Percentiles rank a stretch among this genome's conserved stretches.
phyloP scores from a whole-genome alignment of 2,329 filamentous ascomycete species.

The Claviceps africana region DNA sequence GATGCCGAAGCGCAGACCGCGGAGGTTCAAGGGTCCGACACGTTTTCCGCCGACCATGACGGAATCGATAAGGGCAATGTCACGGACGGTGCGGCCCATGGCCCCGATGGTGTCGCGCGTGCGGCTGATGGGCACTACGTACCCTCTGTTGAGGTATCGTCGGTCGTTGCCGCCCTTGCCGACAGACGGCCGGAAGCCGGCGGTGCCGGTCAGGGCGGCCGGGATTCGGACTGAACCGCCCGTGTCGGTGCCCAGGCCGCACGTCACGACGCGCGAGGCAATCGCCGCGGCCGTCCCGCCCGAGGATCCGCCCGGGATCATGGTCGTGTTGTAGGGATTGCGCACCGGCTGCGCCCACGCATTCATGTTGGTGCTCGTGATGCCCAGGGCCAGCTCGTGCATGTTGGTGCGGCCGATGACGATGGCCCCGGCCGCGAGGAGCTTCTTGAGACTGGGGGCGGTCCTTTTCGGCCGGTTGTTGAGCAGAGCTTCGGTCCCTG shows the following conservation, averaged over 20 bases:
- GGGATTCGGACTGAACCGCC: conserved; percentile 10
- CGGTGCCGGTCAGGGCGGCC: conserved; percentile 10
- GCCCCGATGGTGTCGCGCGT: conserved; percentile 54
- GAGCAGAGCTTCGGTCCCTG: conserved; percentile 7
- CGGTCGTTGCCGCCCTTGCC: conserved; percentile 7
- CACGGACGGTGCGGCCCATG: conserved; percentile 50
- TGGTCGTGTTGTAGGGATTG: conserved; percentile 6
- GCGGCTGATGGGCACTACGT: conserved; percentile 49
- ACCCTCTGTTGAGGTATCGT: conserved; percentile 6
- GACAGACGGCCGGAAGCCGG: conserved; percentile 9
- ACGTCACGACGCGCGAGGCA: conserved; percentile 9
- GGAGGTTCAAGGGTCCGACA: conserved; percentile 2
- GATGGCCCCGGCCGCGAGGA: conserved; percentile 14
- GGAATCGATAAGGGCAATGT: conserved; percentile 48
- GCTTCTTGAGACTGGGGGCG: conserved; percentile 9
- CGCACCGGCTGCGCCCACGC: conserved; percentile 9
- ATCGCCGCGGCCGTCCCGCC: conserved; percentile 10
- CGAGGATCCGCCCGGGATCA: conserved; percentile 11
- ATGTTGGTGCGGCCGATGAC: conserved; percentile 39
- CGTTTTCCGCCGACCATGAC: no score
- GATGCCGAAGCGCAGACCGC: conserved; percentile 6
- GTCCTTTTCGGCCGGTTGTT: conserved; percentile 5
- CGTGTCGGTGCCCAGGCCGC: conserved; percentile 11
- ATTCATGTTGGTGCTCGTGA: conserved; percentile 9
- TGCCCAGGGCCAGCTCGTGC: conserved; percentile 17